A percentile compares a stretch with the other conserved stretches of the same genome.
Evolutionary conservation across 177 flowering plant genomes (phyloP).

Genomic region (Telopea speciosissima): DNA sequence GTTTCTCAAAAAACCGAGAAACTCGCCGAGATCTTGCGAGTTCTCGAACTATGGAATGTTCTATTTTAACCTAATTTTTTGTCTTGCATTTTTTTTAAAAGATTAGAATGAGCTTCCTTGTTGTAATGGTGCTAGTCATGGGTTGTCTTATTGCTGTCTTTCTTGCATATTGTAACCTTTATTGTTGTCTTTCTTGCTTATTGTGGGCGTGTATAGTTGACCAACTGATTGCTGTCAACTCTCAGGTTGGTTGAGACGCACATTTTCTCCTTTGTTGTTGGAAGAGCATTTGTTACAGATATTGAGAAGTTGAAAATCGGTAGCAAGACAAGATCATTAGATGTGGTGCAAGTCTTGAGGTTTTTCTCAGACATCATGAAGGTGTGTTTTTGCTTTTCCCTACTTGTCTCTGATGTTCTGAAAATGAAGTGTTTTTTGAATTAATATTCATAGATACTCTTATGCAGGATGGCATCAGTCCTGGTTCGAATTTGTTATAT

Average conservation of each 20-base stretch:
- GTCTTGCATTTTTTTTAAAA: no score
- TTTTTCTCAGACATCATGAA: conserved; percentile 79
- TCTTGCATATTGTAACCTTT: no score
- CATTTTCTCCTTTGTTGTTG: conserved; percentile 97
- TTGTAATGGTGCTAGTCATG: no score
- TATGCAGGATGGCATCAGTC: conserved; percentile 77
- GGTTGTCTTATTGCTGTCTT: no score
- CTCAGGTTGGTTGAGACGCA: conserved; percentile 97
- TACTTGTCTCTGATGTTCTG: background rate
- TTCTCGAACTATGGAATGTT: no score
- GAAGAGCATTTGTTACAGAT: conserved; percentile 99
- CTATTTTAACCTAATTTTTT: no score
- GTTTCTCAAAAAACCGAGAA: no score
- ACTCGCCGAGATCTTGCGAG: no score
- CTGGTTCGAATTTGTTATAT: conserved; percentile 80
- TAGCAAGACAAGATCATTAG: conserved; percentile 82
- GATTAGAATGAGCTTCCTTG: no score
- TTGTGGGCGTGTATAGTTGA: conserved; percentile 7
- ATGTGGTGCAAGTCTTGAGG: conserved; percentile 43
- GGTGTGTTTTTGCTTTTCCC: conserved; percentile 36
- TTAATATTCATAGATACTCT: conserved; percentile 11
- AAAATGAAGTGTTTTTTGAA: conserved; percentile 5
- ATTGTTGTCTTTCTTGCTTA: background rate
- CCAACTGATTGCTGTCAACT: conserved; percentile 17
- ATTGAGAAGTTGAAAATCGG: conserved; percentile 87